These are phyloP conservation scores for Hondaea fermentalgiana DNA, from an alignment of 108 stramenopile species.

Conservation along the genomic window DNA sequence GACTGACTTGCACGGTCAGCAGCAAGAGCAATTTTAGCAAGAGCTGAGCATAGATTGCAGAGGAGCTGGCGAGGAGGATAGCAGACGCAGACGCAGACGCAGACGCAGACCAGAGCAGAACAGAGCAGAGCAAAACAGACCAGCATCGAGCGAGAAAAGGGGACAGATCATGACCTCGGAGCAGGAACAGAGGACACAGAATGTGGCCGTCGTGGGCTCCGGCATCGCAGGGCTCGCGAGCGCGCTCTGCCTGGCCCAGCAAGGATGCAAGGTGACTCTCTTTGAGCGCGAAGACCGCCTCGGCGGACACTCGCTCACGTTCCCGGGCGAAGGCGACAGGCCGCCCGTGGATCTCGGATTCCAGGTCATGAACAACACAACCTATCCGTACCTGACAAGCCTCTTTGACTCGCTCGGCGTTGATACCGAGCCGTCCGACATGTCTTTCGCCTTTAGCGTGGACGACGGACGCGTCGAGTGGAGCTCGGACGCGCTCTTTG, in stretches of 20 bases:
- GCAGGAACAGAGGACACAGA: neutral
- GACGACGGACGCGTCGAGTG: conserved; percentile 77
- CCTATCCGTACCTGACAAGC: conserved; percentile 84
- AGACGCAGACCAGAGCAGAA: too few relatives aligned
- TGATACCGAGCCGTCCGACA: conserved; percentile 53
- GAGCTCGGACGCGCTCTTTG: conserved; percentile 62
- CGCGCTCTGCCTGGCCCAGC: conserved; percentile 27
- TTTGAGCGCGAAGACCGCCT: conserved; percentile 63
- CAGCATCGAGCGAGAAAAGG: neutral
- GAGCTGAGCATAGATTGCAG: too few relatives aligned
- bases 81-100: too few relatives aligned
- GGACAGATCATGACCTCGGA: neutral
- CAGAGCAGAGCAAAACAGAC: too few relatives aligned
- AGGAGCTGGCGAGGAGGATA: too few relatives aligned
- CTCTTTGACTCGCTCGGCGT: conserved; percentile 73
- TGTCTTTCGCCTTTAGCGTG: conserved; percentile 68
- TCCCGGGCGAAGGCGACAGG: conserved; percentile 45
- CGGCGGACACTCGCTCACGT: conserved; percentile 84
- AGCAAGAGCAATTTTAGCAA: too few relatives aligned
- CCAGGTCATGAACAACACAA: conserved; percentile 86
- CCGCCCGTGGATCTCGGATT: conserved; percentile 75
- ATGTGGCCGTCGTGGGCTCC: conserved; percentile 42
- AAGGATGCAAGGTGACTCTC: conserved; percentile 58
- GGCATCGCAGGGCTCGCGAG: conserved; percentile 46
- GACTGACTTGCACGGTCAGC: too few relatives aligned